Conservation (phyloP, 805 yeast species). For the Starmerella potacharoeniae region DNA sequence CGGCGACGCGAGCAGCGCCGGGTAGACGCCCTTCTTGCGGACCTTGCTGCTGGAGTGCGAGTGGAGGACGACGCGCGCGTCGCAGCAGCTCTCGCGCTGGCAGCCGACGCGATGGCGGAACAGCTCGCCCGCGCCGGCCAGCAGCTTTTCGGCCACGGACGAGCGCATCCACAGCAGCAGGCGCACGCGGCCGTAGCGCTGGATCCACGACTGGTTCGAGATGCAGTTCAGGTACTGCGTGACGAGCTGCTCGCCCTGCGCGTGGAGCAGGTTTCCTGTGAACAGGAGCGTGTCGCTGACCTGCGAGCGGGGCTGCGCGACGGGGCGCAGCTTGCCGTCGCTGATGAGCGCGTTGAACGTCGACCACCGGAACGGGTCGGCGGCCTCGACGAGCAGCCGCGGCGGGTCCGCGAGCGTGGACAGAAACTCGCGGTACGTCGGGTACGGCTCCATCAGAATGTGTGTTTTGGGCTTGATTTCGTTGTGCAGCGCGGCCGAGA, state of each 20-base stretch:
- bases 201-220: slow-evolving; percentile 62
- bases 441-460: slow-evolving; percentile 46
- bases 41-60: slow-evolving; percentile 24
- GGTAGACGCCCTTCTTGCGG: slow-evolving; percentile 9
- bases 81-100: slow-evolving; percentile 53
- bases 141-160: slow-evolving; percentile 47
- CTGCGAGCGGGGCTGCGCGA: slow-evolving; percentile 29
- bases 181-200: slow-evolving; percentile 59
- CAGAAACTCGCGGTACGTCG: slow-evolving; percentile 24
- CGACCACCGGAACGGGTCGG: slow-evolving; percentile 60
- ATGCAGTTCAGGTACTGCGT: slow-evolving; percentile 67
- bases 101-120: slow-evolving; percentile 53
- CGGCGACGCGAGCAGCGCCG: slow-evolving; percentile 13
- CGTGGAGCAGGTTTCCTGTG: slow-evolving; percentile 46
- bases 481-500: slow-evolving; percentile 52
- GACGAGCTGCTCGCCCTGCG: slow-evolving; percentile 53
- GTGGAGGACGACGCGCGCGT: slow-evolving; percentile 32
- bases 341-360: slow-evolving; percentile 40
- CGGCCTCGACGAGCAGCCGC: slow-evolving; percentile 26
- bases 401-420: slow-evolving; percentile 12
- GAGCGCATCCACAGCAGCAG: slow-evolving; percentile 61
- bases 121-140: slow-evolving; percentile 42
- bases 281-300: slow-evolving; percentile 46
- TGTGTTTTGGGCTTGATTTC: slow-evolving; percentile 53
- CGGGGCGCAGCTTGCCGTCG: slow-evolving; percentile 36